These are phyloP conservation scores for Rosa multiflora DNA, from an alignment of 306 rosid species.

Conservation along the genomic window DNA sequence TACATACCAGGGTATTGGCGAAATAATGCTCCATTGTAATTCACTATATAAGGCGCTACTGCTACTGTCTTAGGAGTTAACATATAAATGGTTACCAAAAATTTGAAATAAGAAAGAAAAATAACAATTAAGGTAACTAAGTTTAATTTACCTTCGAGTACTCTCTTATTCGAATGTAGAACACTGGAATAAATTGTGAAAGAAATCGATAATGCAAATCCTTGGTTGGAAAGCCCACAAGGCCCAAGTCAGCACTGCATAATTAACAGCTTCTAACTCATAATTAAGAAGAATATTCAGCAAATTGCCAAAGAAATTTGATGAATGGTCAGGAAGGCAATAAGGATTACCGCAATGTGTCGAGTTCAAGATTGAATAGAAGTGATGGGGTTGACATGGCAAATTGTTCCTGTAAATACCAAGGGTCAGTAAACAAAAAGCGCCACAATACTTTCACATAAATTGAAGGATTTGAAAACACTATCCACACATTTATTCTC, in stretches of 20 bases:
- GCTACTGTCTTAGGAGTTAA: constrained; percentile 70
- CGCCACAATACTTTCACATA: background rate
- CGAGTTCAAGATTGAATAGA: constrained; percentile 90
- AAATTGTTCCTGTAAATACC: constrained; percentile 74
- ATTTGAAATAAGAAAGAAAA: constrained; percentile 15
- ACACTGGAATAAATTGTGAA: constrained; percentile 87
- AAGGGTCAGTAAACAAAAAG: constrained; percentile 26
- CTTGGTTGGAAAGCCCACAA: constrained; percentile 83
- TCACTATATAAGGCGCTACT: constrained; percentile 82
- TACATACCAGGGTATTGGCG: constrained; percentile 90
- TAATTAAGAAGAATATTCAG: constrained; percentile 23
- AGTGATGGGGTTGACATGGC: constrained; percentile 78
- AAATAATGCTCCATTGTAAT: constrained; percentile 92
- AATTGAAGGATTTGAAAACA: background rate
- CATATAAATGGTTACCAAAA: constrained; percentile 28
- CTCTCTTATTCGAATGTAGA: constrained; percentile 86
- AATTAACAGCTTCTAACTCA: constrained; percentile 37
- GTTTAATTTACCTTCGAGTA: constrained; percentile 71
- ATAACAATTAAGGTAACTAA: constrained; percentile 1
- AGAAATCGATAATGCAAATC: constrained; percentile 96
- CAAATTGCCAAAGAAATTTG: constrained; percentile 19
- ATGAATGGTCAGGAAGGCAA: constrained; percentile 22
- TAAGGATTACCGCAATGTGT: constrained; percentile 70
- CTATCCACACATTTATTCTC: background rate
- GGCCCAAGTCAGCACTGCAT: constrained; percentile 97